Base-by-base conservation (phyloP, 768 basidiomycete genomes). In the Lactarius deliciosus region DNA sequence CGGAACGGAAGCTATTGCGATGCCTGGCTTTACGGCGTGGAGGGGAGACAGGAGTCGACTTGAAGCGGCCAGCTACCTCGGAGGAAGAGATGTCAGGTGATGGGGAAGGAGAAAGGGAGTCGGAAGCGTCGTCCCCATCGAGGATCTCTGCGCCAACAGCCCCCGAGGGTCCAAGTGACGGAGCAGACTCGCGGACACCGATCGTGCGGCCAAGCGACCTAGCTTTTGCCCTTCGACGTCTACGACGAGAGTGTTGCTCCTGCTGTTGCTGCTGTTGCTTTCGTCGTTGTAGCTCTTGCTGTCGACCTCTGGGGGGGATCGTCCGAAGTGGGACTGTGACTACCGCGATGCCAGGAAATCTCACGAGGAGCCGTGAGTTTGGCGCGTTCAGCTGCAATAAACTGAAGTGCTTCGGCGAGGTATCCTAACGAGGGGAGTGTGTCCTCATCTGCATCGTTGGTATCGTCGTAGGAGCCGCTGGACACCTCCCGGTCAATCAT, bases 321-420 rank as follows among this genome's bases (percentile, higher is more conserved):
- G 30, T 66, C 70, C 5, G 61, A 72, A 32, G 59, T 67, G 56
- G 41, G 74, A 65, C 68, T 74, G 54, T 60, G 55, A 30, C 56
- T 38, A 38, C 36, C 43, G 0, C 63, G 64, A 32, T 69, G 59
- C 64, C 70, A 65, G 28, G 47, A 43, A 15, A 40, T 74, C 45
- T 63, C 74, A 61, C 74, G 70, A 53, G 77, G 73, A 8, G 85
- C 87, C 54, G 79, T 82, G 69, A 85, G 80, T 68, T 81, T 80
- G 41, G 84, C 85, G 63, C 89, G 81, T 74, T 92, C 91, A 11
- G 84, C 85, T 53, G 87, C 88, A 59, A 92, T 81, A 67, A 91
- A 93, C n/a, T 83, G 84, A 16, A 93, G 80, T 0, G 88, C 89
- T 66, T 86, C 85, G 65, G 89, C 89, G 18, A 93, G 81, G 61